Conservation (phyloP, 2,329 filamentous ascomycete species). For the Nakataea oryzae region DNA sequence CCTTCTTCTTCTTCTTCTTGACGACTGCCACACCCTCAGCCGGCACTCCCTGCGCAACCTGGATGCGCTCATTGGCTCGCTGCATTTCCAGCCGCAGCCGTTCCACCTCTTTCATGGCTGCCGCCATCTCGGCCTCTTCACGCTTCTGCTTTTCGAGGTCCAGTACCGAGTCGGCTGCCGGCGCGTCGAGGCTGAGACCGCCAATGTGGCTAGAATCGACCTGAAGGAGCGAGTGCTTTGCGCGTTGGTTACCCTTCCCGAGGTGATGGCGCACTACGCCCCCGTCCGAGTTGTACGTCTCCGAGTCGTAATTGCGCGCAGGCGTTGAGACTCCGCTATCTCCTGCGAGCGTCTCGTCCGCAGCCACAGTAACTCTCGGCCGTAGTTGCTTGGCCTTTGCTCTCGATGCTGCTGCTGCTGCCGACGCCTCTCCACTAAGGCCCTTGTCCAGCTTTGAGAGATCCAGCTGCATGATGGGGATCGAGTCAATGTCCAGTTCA, state of each 20-base stretch:
- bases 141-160: constrained; percentile 58
- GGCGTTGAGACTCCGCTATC: constrained; percentile 36
- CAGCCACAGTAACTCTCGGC: constrained; percentile 52
- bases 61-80: constrained; percentile 63
- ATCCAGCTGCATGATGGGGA: constrained; percentile 90
- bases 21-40: constrained; percentile 55
- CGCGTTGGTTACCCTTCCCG: constrained; percentile 42
- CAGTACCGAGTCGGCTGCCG: constrained; percentile 18
- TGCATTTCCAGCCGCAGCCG: constrained; percentile 82
- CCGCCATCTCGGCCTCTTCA: constrained; percentile 81
- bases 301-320: constrained; percentile 38
- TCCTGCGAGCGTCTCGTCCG: constrained; percentile 60
- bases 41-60: constrained; percentile 58
- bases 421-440: constrained; percentile 13
- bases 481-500: constrained; percentile 82
- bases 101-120: constrained; percentile 83
- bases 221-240: constrained; percentile 58
- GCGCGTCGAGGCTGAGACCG: constrained; percentile 56
- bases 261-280: constrained; percentile 22
- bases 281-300: constrained; percentile 38
- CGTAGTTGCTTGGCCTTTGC: constrained; percentile 34
- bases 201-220: constrained; percentile 81
- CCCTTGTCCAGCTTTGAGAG: constrained; percentile 44
- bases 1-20: constrained; percentile 58
- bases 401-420: constrained; percentile 13